phyloP scores from a whole-genome alignment of 2,329 filamentous ascomycete species.

The Monilinia vaccinii-corymbosi region DNA sequence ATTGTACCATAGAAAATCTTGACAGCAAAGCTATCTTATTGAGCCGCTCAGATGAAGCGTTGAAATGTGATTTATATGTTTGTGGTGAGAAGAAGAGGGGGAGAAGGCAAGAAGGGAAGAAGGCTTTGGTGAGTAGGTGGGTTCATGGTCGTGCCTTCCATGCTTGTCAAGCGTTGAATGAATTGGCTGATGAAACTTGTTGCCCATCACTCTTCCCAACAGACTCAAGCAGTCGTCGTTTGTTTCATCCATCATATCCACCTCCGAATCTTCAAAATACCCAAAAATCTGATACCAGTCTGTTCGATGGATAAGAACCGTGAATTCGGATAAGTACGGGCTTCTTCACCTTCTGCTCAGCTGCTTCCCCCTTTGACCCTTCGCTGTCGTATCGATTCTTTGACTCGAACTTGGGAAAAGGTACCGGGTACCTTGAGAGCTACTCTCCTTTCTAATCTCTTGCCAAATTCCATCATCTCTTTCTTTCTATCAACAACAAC shows the following conservation, averaged over 20 bases:
- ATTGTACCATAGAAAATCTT: conserved; percentile 11
- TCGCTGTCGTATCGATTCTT: background rate
- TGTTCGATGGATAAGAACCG: background rate
- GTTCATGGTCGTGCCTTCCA: background rate
- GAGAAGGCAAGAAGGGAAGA: background rate
- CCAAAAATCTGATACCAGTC: background rate
- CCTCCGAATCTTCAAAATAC: background rate
- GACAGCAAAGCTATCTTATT: conserved; percentile 1
- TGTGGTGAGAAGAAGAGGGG: too few relatives aligned
- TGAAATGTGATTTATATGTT: background rate
- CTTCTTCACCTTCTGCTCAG: background rate
- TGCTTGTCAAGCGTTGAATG: background rate
- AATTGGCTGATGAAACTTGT: background rate
- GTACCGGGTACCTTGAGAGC: background rate
- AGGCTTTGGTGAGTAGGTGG: background rate
- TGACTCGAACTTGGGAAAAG: background rate
- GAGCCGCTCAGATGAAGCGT: background rate
- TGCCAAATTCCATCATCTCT: background rate
- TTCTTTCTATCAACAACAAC: background rate
- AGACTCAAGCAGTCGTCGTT: background rate
- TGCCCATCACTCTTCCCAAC: background rate
- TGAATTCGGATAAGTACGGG: background rate
- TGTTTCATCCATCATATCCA: background rate
- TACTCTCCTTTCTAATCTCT: background rate
- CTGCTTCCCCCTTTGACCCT: background rate